Evolutionary conservation across 176 grass and related monocot species (phyloP).

Genomic region (Pontederia crassipes): DNA sequence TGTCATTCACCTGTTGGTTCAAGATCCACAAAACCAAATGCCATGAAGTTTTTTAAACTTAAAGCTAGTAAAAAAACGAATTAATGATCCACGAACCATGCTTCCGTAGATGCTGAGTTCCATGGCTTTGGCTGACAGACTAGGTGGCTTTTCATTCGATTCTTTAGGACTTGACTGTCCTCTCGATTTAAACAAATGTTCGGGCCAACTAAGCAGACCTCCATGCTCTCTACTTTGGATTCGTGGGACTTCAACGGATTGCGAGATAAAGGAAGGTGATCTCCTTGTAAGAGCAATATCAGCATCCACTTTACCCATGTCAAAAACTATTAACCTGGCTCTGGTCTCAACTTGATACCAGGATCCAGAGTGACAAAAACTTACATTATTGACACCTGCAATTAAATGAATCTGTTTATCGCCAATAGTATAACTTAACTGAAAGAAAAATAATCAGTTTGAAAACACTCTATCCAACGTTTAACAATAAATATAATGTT

Average conservation of each 20-base stretch:
- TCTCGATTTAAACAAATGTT: conserved; percentile 41
- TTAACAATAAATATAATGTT: no score
- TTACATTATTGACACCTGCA: conserved; percentile 36
- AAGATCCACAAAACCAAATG: background rate
- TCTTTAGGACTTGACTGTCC: conserved; percentile 35
- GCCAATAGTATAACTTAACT: background rate
- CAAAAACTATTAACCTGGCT: conserved; percentile 60
- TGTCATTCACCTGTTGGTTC: conserved; percentile 32
- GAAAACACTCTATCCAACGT: background rate
- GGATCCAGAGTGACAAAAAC: conserved; percentile 35
- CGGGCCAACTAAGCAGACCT: conserved; percentile 69
- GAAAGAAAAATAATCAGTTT: background rate
- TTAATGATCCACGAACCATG: conserved; percentile 35
- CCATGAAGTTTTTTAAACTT: background rate
- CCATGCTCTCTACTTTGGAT: conserved; percentile 49
- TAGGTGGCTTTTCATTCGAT: conserved; percentile 21
- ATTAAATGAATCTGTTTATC: conserved; percentile 7
- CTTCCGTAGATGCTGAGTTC: conserved; percentile 85
- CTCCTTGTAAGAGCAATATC: conserved; percentile 29
- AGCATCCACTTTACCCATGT: conserved; percentile 27
- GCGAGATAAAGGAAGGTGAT: conserved; percentile 28
- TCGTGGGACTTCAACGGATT: conserved; percentile 26
- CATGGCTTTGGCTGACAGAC: conserved; percentile 64
- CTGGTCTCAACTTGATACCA: conserved; percentile 72
- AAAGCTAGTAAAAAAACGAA: background rate